A percentile compares a stretch with the other conserved stretches of the same genome.
Conservation (phyloP, 225 moss, liverwort and hornwort species). For the Physcomitrium patens region DNA sequence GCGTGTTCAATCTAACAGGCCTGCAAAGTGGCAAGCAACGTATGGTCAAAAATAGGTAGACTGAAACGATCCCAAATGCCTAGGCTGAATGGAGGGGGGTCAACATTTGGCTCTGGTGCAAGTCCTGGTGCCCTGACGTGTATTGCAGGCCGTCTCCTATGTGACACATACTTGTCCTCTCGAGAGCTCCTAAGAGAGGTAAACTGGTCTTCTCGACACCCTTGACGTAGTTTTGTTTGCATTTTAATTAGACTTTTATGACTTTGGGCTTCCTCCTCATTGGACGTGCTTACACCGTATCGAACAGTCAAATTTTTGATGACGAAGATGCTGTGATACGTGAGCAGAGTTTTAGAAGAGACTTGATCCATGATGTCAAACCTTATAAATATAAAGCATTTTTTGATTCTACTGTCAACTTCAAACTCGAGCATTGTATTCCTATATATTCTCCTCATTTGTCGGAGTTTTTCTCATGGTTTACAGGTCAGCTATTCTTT, state of each 20-base stretch:
- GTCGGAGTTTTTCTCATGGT: constrained; percentile 25
- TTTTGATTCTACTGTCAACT: not conserved
- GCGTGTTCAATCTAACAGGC: constrained; percentile 59
- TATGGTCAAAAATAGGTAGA: constrained; percentile 97
- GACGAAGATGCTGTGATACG: not conserved
- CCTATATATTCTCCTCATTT: constrained; percentile 17
- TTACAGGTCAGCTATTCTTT: constrained; percentile 91
- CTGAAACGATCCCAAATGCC: constrained; percentile 92
- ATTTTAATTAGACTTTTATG: not conserved
- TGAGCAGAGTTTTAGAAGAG: constrained; percentile 4
- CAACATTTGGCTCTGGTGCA: constrained; percentile 95
- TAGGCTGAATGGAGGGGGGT: constrained; percentile 81
- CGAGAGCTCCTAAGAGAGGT: constrained; percentile 98
- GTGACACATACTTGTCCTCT: constrained; percentile 96
- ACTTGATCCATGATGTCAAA: not conserved
- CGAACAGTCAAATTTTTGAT: not conserved
- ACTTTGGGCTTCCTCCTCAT: not conserved
- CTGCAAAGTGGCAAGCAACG: constrained; percentile 85
- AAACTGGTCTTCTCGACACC: constrained; percentile 2
- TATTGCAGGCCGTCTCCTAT: constrained; percentile 96
- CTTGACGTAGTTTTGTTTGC: not conserved
- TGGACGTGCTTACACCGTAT: not conserved
- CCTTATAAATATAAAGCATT: constrained; percentile 3
- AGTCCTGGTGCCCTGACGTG: constrained; percentile 90
- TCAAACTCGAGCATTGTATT: not conserved